Evolutionary conservation across 2,329 filamentous ascomycete species (phyloP).

Genomic region (Calonectria fujianensis): DNA sequence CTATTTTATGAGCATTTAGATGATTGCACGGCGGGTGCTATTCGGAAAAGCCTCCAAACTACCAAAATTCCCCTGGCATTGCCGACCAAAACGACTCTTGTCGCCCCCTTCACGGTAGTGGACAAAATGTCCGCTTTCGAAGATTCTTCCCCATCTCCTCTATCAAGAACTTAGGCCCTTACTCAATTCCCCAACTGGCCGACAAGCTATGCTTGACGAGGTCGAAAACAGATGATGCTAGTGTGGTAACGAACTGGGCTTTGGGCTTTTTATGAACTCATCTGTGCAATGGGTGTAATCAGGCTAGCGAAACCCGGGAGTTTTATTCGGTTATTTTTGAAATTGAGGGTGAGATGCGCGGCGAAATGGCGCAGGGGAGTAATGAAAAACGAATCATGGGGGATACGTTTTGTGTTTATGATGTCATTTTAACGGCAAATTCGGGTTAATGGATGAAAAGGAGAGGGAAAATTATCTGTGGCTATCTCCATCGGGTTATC

Average conservation of each 20-base stretch:
- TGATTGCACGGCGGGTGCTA: constrained; percentile 68
- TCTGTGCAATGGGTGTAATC: neutral
- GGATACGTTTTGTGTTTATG: neutral
- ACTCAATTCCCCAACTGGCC: neutral
- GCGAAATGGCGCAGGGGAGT: neutral
- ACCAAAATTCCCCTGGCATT: neutral
- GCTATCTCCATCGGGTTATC: neutral
- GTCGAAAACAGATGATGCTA: neutral
- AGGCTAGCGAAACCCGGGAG: neutral
- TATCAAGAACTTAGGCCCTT: neutral
- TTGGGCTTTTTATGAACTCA: neutral
- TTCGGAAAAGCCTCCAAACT: neutral
- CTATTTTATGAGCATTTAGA: constrained; percentile 99
- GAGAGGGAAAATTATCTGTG: neutral
- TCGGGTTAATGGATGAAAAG: neutral
- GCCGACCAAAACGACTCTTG: neutral
- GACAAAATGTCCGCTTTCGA: neutral
- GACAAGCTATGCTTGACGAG: neutral
- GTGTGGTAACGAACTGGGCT: neutral
- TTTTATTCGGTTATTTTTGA: neutral
- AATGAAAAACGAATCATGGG: neutral
- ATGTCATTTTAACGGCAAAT: neutral
- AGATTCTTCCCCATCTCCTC: neutral
- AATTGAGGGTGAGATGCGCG: neutral
- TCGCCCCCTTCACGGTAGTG: neutral